A percentile compares a stretch with the other conserved stretches of the same genome.
Conservation (phyloP, 176 grass and related monocot genomes). For the Oryza meyeriana region DNA sequence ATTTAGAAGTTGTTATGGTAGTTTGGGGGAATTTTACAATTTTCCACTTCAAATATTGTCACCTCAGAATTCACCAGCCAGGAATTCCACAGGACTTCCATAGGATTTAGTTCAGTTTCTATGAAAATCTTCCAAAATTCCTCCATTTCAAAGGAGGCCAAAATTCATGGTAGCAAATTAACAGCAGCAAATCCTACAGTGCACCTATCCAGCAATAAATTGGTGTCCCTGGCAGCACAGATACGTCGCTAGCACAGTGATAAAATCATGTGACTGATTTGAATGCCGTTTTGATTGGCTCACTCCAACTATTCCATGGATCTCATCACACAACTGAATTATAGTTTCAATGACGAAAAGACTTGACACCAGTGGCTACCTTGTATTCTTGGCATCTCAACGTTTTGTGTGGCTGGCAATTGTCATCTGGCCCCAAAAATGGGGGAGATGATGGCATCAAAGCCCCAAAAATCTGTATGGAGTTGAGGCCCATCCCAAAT, state of each 20-base stretch:
- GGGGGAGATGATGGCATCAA: neutral
- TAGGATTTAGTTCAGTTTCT: neutral
- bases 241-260: neutral
- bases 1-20: neutral
- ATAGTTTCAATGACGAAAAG: neutral
- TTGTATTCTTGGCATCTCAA: neutral
- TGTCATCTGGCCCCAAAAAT: neutral
- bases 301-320: neutral
- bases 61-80: neutral
- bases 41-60: neutral
- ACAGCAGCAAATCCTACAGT: neutral
- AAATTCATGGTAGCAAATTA: neutral
- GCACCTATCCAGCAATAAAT: neutral
- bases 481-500: neutral
- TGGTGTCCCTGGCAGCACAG: neutral
- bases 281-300: neutral
- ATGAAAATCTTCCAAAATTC: neutral
- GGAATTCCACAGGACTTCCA: neutral
- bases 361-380: neutral
- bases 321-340: neutral
- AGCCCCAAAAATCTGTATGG: neutral
- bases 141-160: neutral
- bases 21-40: neutral
- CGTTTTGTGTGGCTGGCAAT: neutral
- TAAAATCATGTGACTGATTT: slow-evolving; percentile 8